Conservation (phyloP, 1,284 basidiomycete species). For the Cryptococcus sp. region DNA sequence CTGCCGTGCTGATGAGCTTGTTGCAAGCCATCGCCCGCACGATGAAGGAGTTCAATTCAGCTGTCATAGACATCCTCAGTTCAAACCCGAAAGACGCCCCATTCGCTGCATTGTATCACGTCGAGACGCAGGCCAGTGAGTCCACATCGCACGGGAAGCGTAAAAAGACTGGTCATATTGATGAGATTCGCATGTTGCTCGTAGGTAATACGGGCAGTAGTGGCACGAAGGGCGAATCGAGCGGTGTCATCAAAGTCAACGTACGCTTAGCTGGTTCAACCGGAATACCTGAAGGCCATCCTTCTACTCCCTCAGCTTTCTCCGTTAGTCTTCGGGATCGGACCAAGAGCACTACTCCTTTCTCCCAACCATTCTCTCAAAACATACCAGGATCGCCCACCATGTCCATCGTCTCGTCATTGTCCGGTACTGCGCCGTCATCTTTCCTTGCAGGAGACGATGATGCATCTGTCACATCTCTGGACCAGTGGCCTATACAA, state of each 20-base stretch:
- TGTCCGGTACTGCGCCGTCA: slow-evolving; percentile 14
- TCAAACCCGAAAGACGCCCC: slow-evolving; percentile 41
- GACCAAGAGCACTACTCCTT: slow-evolving; percentile 13
- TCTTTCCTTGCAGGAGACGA: slow-evolving; percentile 7
- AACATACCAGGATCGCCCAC: slow-evolving; percentile 29
- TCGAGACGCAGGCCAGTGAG: slow-evolving; percentile 26
- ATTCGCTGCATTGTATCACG: slow-evolving; percentile 48
- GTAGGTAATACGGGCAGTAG: neutral
- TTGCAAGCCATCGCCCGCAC: slow-evolving; percentile 36
- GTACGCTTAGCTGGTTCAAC: slow-evolving; percentile 36
- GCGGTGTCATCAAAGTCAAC: slow-evolving; percentile 10
- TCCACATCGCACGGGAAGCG: neutral
- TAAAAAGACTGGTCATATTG: too few relatives aligned
- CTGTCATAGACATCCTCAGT: slow-evolving; percentile 42
- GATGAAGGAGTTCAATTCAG: slow-evolving; percentile 41
- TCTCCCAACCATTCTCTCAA: slow-evolving; percentile 11
- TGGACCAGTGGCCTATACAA: slow-evolving; percentile 41
- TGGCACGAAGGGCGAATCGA: slow-evolving; percentile 8
- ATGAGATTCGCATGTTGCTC: neutral
- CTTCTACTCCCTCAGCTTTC: slow-evolving; percentile 29
- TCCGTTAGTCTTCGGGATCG: slow-evolving; percentile 13
- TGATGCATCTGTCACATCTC: neutral
- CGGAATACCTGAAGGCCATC: slow-evolving; percentile 47
- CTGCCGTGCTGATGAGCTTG: neutral
- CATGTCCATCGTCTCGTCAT: slow-evolving; percentile 34